Conservation (phyloP, 2,329 filamentous ascomycete genomes). For the Fusarium verticillioides region DNA sequence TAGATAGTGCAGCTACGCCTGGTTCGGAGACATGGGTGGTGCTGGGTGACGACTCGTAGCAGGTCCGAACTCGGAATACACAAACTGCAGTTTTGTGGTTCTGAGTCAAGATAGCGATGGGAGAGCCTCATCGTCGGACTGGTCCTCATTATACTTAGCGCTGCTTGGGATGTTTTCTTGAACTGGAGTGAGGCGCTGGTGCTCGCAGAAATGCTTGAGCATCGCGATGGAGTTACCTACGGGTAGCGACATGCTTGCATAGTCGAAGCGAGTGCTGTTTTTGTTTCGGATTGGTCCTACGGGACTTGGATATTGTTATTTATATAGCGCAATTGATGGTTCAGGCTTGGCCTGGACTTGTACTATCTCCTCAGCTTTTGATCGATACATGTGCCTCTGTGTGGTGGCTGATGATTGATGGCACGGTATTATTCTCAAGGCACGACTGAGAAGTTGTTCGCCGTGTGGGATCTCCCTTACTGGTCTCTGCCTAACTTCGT, state of each 20-base stretch:
- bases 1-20: constrained; percentile 43
- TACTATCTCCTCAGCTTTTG: not conserved
- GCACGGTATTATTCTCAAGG: not conserved
- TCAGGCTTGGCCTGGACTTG: not conserved
- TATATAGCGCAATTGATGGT: constrained; percentile 16
- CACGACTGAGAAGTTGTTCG: not conserved
- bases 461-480: fast-evolving
- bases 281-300: constrained; percentile 10
- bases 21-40: constrained; percentile 55
- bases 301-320: not conserved
- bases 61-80: constrained; percentile 53
- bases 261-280: constrained; percentile 30
- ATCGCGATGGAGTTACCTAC: constrained; percentile 21
- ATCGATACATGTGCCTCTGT: not conserved
- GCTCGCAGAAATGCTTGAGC: constrained; percentile 45
- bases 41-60: constrained; percentile 60
- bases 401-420: too few relatives aligned
- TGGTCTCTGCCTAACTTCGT: not conserved
- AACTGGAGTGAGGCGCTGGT: constrained; percentile 34
- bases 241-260: constrained; percentile 36
- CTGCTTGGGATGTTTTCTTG: constrained; percentile 10
- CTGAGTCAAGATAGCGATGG: constrained; percentile 41
- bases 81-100: constrained; percentile 39
- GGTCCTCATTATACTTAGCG: constrained; percentile 49
- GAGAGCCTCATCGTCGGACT: constrained; percentile 51